Percentiles rank a stretch among this genome's conserved stretches.
These are phyloP conservation scores for Lasiodiplodia gonubiensis DNA, from an alignment of 2,329 filamentous ascomycete genomes.

Conservation along the genomic window DNA sequence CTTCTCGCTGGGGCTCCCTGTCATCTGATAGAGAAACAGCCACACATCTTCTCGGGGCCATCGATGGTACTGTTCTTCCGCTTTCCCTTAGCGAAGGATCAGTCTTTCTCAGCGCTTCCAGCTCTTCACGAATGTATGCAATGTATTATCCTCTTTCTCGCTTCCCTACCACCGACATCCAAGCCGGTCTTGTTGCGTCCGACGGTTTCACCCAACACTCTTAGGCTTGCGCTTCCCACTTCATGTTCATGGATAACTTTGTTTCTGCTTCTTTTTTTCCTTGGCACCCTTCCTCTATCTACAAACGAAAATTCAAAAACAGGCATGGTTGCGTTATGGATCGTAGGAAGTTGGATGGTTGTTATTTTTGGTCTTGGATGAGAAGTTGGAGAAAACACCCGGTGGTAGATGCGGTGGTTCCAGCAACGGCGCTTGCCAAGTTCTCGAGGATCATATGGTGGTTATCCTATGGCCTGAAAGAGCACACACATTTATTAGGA, in stretches of 20 bases:
- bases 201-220: neutral
- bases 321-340: neutral
- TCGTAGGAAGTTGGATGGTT: neutral
- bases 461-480: neutral
- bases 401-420: neutral
- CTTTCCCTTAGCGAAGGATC: neutral
- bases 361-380: neutral
- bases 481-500: neutral
- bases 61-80: neutral
- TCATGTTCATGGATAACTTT: neutral
- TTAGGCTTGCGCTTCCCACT: neutral
- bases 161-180: neutral
- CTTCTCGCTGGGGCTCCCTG: neutral
- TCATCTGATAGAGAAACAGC: constrained; percentile 9
- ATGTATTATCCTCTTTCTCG: neutral
- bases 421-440: neutral
- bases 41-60: neutral
- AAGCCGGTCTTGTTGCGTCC: neutral
- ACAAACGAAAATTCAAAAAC: neutral
- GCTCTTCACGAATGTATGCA: neutral
- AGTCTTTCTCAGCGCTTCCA: neutral
- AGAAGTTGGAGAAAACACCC: neutral
- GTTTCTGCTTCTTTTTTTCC: neutral
- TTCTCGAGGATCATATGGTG: neutral
- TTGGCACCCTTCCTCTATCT: neutral